phyloP scores from a whole-genome alignment of 345 rosid genomes.

The Salix arbutifolia region DNA sequence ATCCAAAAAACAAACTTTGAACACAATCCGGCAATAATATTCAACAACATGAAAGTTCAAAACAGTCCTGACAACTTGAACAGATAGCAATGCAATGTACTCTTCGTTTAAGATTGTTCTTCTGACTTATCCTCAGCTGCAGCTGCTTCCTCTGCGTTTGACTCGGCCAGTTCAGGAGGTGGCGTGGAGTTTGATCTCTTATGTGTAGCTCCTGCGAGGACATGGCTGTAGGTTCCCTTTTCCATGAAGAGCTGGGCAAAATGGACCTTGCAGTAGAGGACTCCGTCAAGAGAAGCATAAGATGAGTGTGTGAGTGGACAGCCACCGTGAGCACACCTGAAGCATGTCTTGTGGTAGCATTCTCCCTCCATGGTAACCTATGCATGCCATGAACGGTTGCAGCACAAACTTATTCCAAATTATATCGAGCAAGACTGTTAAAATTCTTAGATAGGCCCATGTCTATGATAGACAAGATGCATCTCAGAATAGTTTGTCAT shows the following conservation, averaged over 20 bases:
- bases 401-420: not conserved
- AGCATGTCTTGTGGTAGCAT: conserved; percentile 81
- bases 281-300: conserved; percentile 75
- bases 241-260: conserved; percentile 86
- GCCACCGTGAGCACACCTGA: conserved; percentile 79
- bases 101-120: not conserved
- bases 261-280: conserved; percentile 80
- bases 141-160: not conserved
- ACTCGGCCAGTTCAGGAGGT: conserved; percentile 46
- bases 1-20: not conserved
- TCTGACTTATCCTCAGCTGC: conserved; percentile 7
- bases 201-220: conserved; percentile 66
- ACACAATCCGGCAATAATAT: not conserved
- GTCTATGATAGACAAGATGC: not conserved
- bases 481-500: not conserved
- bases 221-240: conserved; percentile 83
- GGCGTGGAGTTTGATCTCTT: conserved; percentile 53
- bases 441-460: not conserved
- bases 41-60: not conserved
- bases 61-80: not conserved
- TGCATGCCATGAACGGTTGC: not conserved
- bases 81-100: not conserved
- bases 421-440: not conserved
- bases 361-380: conserved; percentile 87
- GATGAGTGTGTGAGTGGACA: conserved; percentile 66